Conservation (phyloP, 352 stramenopile species). For the Pythium dissimile region DNA sequence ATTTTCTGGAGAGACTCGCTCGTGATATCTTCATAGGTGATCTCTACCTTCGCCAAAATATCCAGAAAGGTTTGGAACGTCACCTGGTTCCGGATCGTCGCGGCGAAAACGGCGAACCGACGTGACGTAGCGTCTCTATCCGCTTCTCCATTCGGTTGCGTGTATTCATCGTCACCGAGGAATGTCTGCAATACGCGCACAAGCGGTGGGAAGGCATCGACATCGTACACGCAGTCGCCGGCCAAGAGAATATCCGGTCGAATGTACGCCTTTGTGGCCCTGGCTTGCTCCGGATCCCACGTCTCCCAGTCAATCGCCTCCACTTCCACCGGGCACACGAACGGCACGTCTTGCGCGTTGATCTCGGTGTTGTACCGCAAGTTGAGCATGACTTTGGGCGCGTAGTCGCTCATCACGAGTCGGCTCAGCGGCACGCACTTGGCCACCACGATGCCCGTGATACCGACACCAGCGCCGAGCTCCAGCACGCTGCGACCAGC, state of each 20-base stretch:
- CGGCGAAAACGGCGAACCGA: conserved; percentile 66
- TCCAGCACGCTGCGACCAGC: conserved; percentile 52
- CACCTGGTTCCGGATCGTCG: conserved; percentile 69
- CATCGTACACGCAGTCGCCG: conserved; percentile 77
- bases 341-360: conserved; percentile 41
- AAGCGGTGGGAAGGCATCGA: conserved; percentile 50
- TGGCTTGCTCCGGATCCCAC: conserved; percentile 38
- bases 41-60: conserved; percentile 42
- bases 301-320: conserved; percentile 69
- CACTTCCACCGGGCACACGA: conserved; percentile 46
- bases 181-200: conserved; percentile 61
- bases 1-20: conserved; percentile 34
- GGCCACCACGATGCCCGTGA: conserved; percentile 61
- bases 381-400: conserved; percentile 80
- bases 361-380: conserved; percentile 79
- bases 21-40: conserved; percentile 70
- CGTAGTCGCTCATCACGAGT: conserved; percentile 74
- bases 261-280: conserved; percentile 14
- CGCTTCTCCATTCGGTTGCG: background rate
- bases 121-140: background rate
- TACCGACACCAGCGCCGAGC: conserved; percentile 67
- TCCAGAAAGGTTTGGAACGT: conserved; percentile 78
- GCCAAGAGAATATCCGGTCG: conserved; percentile 59
- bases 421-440: conserved; percentile 30
- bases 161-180: conserved; percentile 21